Evolutionary conservation across 176 grass and related monocot genomes (phyloP), one percentile per base, ranked within the genome.

Genomic region (Poa annua): DNA sequence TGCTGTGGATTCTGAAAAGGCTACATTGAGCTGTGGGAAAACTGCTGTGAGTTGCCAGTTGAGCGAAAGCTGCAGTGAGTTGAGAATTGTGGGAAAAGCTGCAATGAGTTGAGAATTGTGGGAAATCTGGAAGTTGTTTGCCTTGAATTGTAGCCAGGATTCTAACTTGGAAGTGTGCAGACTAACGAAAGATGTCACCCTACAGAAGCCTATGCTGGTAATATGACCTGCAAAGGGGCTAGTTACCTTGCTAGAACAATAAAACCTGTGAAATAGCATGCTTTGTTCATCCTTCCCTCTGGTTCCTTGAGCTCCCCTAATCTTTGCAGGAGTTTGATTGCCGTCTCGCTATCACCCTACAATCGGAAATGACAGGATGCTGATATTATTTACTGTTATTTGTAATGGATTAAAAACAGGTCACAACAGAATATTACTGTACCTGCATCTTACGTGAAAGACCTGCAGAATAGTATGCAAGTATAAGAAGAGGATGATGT

Each of bases 251-350:
- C 95, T 74, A 98, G 86, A 71, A 44, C 4, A 78, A 88, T 73
- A 29, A 98, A 24, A 53, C 90, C 90, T 38, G 25, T 11, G 73
- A 88, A 91, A 79, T 98, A 98, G 60, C 88, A 92, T 16, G 41
- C 21, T 75, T 95, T 94, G 79, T 85, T 89, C 45, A 88, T 85
- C 17, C 52, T 4, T 68, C 74, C 72, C 38, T 98, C 90, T 11
- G 95, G 95, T 80, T 94, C 95, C 76, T 87, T 95, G 44, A 98
- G 77, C 66, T 93, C 85, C 35, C 86, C 76, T 89, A 98, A 26
- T 69, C 90, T 94, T 81, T 79, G 84, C 85, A 98, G 87, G 79
- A 89, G 84, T 66, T 88, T 81, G 78, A 93, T 95, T 19, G 88
- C 95, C 52, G 50, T 66, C 77, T 44, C 61, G 19, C 56, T 98